Evolutionary conservation across 1,284 basidiomycete species (phyloP), one percentile per base, ranked within the genome.

Genomic region (Phellopilus nigrolimitatus): DNA sequence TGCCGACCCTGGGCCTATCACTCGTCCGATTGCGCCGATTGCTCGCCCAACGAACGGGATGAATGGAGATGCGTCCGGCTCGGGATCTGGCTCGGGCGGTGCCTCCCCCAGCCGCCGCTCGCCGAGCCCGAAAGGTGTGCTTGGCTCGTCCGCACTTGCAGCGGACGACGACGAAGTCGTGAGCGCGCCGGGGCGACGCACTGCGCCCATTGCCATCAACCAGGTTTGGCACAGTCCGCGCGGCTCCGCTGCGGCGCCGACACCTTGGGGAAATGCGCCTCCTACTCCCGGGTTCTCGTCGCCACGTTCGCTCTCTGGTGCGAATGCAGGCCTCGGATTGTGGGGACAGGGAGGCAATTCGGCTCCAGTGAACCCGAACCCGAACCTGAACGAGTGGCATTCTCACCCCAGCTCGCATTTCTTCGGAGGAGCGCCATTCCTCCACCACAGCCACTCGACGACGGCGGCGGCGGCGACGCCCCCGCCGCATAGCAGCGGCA

Each of bases 91-190:
- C 15, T 82, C 82, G 4, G 77, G 79, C 1, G 81, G 80, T 12
- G 77, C 78, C 4, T 85, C 81, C 0, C 82, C 83, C 3, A 72
- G 70, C 28, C 75, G 78, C 33, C 75, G 84, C 7, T 82, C 84
- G 22, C 83, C 84, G 3, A 85, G 82, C 61, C 84, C 86, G 2
- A 87, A 87, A 61, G 78, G 79, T 39, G 68, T 80, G n/a, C 68
- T 86, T 7, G 86, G 87, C 12, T 87, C 84, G n/a, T 82, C 81
- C 7, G 85, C 87, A 12, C 72, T 89, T 34, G 77, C 79, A 3
- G 77, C 84, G 5, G 85, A 88, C 51, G 86, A 87, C 56, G 87
- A 89, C 62, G 87, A 88, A 60, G 82, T 88, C n/a, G 78, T 36
- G 66, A 79, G 27, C 27, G 30, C 31, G 4, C 22, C 34, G 22